Evolutionary conservation across 2,329 filamentous ascomycete genomes (phyloP), one percentile per base, ranked within the genome.

Genomic region (Fusarium haematococcum): DNA sequence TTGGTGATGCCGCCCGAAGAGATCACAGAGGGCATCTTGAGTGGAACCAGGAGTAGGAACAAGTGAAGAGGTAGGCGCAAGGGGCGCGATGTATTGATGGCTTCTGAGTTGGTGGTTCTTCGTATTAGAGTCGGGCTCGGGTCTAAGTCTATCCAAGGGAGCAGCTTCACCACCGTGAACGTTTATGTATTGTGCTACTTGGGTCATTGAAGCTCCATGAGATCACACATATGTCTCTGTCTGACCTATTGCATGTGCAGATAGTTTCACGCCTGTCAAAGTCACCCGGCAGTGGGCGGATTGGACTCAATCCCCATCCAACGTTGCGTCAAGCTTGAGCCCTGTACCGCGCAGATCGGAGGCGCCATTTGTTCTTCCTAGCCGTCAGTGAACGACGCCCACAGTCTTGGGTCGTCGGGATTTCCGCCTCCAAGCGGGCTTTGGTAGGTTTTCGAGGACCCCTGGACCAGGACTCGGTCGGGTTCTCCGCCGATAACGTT

Each of bases 1-100:
- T 96, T 97, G 80, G 93, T 95, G 80, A 98, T 92, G 78, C 88
- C 87, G 70, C 86, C 86, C 74, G 80, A 81, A 10, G 82, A 83
- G 65, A 85, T 73, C 16, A 86, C 84, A 63, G 86, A 86, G 43
- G 88, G 87, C 85, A 89, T 90, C 8, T 48, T 48, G 23, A 25
- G 8, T 25, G 23, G 4, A 25, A 25, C 4, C 5, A 25, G 7
- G 2, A 3, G 20, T 48, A 48, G 7, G 23, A 9, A 16, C 13
- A 6, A 9, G 7, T 25, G 14, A 16, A 25, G 20, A 25, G 16
- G 14, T 9, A 45, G 9, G 5, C 1, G 43, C 5, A 2, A 25
- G 4, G 14, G 43, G 13, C 39, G 39, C 10, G 43, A 25, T 25
- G 43, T 9, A 25, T 20, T 10, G 23, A 48, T 25, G 41, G 4